Conservation (phyloP, 768 basidiomycete genomes). For the Lentinula detonsa region DNA sequence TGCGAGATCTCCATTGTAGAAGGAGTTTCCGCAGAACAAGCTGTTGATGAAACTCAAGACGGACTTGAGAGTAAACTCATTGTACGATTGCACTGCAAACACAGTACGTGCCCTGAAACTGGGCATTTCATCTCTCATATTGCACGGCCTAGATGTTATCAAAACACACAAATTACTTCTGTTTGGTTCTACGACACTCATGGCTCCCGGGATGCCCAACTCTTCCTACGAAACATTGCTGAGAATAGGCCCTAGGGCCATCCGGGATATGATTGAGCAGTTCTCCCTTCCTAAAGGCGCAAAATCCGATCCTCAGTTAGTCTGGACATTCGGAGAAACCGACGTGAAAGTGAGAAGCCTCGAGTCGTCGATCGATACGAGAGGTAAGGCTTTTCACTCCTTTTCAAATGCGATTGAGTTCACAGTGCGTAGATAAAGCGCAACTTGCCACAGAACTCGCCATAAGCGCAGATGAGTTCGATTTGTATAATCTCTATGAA, state of each 20-base stretch:
- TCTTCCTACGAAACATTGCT: conserved; percentile 54
- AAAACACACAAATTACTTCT: conserved; percentile 77
- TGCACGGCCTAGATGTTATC: conserved; percentile 49
- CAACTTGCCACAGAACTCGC: conserved; percentile 72
- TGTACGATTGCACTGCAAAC: conserved; percentile 75
- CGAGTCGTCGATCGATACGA: conserved; percentile 59
- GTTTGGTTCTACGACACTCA: conserved; percentile 47
- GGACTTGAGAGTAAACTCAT: conserved; percentile 67
- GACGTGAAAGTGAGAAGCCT: conserved; percentile 68
- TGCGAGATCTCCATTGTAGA: conserved; percentile 72
- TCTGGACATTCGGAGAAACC: conserved; percentile 70
- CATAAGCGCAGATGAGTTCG: conserved; percentile 77
- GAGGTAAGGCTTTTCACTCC: conserved; percentile 37
- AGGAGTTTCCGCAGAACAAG: conserved; percentile 26
- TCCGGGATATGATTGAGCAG: conserved; percentile 78
- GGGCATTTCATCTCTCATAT: not conserved
- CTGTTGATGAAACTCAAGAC: conserved; percentile 44
- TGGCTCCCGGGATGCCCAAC: conserved; percentile 65
- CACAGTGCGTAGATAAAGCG: conserved; percentile 38
- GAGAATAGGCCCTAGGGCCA: conserved; percentile 63
- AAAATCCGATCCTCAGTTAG: conserved; percentile 71
- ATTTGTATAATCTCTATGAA: conserved; percentile 60
- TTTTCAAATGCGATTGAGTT: not conserved
- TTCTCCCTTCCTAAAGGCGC: conserved; percentile 59
- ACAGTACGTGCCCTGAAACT: conserved; percentile 41